These are phyloP conservation scores for Polygonum aviculare DNA, from an alignment of 148 eudicot species.

Conservation along the genomic window DNA sequence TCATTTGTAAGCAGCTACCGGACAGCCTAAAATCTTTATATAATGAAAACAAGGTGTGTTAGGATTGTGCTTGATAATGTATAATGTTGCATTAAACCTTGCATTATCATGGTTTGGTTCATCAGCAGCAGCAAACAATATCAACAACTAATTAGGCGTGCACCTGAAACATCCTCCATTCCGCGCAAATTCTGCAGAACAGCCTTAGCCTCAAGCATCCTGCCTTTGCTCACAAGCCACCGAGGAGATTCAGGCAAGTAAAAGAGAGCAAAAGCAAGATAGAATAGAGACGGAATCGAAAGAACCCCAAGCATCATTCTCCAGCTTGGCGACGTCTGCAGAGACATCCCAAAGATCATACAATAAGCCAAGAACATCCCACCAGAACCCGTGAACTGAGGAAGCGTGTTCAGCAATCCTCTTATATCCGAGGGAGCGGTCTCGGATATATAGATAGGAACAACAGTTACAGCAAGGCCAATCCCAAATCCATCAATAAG, in stretches of 20 bases:
- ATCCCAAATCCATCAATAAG: constrained; percentile 84
- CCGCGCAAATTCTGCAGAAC: constrained; percentile 80
- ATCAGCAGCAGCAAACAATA: too few species aligned
- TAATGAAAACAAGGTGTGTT: too few species aligned
- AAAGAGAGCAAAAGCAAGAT: constrained; percentile 47
- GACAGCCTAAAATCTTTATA: too few species aligned
- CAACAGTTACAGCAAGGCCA: constrained; percentile 86
- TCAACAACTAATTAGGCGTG: neutral
- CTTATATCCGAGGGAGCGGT: constrained; percentile 89
- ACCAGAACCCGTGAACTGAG: constrained; percentile 75
- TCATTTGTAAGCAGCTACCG: too few species aligned
- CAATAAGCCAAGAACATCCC: constrained; percentile 86
- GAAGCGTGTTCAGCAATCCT: constrained; percentile 77
- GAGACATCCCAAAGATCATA: constrained; percentile 81
- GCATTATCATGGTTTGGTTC: too few species aligned
- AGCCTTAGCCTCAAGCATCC: constrained; percentile 68
- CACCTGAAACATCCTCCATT: constrained; percentile 61
- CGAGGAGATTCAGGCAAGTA: constrained; percentile 91
- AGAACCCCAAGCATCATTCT: constrained; percentile 84
- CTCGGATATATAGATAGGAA: constrained; percentile 84
- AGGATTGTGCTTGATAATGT: too few species aligned
- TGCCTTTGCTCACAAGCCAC: constrained; percentile 96
- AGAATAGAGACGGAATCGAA: constrained; percentile 62
- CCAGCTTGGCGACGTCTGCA: constrained; percentile 69
- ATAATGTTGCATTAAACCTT: too few species aligned